Evolutionary conservation across 176 grass and related monocot species (phyloP).

Genomic region (Phoenix roebelenii): DNA sequence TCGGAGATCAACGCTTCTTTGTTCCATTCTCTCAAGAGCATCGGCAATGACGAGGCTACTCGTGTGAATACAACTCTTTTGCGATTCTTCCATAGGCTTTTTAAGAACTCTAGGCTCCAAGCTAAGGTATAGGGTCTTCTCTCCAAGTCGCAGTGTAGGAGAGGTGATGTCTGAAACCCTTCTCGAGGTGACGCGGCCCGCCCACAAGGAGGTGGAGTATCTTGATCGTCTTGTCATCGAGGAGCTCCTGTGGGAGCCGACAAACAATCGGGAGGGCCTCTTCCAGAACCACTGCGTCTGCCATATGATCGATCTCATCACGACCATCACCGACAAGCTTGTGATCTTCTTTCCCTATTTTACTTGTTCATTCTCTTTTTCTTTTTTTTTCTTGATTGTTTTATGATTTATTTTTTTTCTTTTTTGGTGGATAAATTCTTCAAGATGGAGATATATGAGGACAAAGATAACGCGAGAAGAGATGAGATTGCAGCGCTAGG

Average conservation of each 20-base stretch:
- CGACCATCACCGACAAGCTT: slow-evolving; percentile 65
- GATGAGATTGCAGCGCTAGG: slow-evolving; percentile 75
- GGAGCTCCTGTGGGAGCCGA: slow-evolving; percentile 81
- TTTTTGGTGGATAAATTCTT: not conserved
- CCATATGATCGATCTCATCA: slow-evolving; percentile 70
- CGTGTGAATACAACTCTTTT: no score
- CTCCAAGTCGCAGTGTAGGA: no score
- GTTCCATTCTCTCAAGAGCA: no score
- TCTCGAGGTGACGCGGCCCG: slow-evolving; percentile 75
- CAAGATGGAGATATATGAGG: slow-evolving; percentile 76
- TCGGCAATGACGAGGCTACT: no score
- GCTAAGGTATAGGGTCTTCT: no score
- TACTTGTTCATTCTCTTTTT: no score
- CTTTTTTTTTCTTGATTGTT: not conserved
- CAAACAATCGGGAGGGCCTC: slow-evolving; percentile 74
- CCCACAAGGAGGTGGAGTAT: slow-evolving; percentile 84
- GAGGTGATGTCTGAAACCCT: slow-evolving; percentile 74
- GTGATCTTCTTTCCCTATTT: slow-evolving; percentile 12
- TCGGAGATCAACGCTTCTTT: no score
- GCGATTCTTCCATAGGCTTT: no score
- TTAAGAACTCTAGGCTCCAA: no score
- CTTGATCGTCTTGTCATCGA: slow-evolving; percentile 67
- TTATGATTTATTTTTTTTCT: slow-evolving; percentile 14
- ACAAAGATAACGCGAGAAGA: slow-evolving; percentile 79
- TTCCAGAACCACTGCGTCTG: slow-evolving; percentile 88